Conservation (phyloP, 169 alveolate species). For the Cryptosporidium canis region DNA sequence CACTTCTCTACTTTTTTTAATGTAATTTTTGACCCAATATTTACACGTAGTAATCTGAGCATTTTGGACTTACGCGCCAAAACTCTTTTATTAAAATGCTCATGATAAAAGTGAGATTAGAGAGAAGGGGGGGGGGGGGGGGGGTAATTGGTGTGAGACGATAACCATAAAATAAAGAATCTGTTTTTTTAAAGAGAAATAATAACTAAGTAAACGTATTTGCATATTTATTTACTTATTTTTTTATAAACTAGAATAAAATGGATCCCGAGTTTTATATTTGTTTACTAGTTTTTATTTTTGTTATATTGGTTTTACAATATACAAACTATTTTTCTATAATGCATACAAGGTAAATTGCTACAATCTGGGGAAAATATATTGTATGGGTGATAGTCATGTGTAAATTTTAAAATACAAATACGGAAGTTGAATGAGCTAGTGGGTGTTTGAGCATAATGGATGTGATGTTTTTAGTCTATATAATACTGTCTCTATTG, state of each 20-base stretch:
- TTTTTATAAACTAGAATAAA: neutral
- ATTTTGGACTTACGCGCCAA: neutral
- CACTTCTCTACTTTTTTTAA: neutral
- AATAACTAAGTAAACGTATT: no score
- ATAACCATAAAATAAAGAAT: no score
- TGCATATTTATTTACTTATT: neutral
- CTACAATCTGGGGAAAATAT: neutral
- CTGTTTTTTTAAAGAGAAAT: no score
- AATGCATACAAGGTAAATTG: conserved; percentile 62
- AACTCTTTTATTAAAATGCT: neutral
- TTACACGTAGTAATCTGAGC: neutral
- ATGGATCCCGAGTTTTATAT: neutral
- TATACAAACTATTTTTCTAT: conserved; percentile 25
- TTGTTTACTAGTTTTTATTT: neutral
- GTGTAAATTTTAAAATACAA: neutral
- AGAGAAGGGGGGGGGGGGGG: neutral
- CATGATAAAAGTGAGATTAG: neutral
- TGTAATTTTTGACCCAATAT: neutral
- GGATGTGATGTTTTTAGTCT: neutral
- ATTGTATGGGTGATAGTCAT: neutral
- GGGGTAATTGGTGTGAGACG: neutral
- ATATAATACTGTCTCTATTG: neutral
- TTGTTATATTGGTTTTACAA: conserved; percentile 8
- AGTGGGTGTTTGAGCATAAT: neutral
- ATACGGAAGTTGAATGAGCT: neutral